Evolutionary conservation across 148 eudicot species (phyloP).

Genomic region (Limonium bicolor): DNA sequence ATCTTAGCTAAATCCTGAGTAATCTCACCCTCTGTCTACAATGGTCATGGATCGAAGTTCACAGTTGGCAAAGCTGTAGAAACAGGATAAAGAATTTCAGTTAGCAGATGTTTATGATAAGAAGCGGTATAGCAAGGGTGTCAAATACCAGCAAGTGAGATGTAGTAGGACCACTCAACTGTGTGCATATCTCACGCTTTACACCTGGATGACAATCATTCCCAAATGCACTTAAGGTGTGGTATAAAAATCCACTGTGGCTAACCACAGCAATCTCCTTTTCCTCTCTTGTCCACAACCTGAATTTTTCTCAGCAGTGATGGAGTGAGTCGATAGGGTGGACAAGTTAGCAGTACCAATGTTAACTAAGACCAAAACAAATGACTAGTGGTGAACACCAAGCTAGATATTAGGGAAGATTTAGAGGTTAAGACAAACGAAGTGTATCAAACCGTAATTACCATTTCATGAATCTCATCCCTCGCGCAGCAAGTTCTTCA

Average conservation of each 20-base stretch:
- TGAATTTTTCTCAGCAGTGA: conserved; percentile 5
- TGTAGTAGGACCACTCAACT: conserved; percentile 18
- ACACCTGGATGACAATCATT: conserved; percentile 33
- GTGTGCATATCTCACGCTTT: conserved; percentile 24
- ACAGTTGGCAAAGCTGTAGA: conserved; percentile 4
- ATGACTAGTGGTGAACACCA: too few species aligned
- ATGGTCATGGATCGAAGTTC: conserved; percentile 4
- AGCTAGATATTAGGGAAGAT: too few species aligned
- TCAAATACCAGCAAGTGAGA: background rate
- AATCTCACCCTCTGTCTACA: conserved; percentile 5
- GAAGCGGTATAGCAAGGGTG: background rate
- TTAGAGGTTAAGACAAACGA: too few species aligned
- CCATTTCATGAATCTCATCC: conserved; percentile 4
- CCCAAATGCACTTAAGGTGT: conserved; percentile 30
- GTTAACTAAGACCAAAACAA: too few species aligned
- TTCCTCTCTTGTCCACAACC: conserved; percentile 52
- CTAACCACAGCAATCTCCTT: conserved; percentile 57
- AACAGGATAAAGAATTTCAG: too few species aligned
- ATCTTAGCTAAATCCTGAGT: too few species aligned
- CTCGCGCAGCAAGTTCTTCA: conserved; percentile 9
- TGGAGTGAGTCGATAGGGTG: background rate
- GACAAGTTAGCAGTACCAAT: background rate
- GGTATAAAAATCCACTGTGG: conserved; percentile 37
- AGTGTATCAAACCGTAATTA: too few species aligned
- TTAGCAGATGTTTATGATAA: too few species aligned